Evolutionary conservation across 2,329 filamentous ascomycete genomes (phyloP), one percentile per base, ranked within the genome.

Genomic region (Fusarium xyrophilum): DNA sequence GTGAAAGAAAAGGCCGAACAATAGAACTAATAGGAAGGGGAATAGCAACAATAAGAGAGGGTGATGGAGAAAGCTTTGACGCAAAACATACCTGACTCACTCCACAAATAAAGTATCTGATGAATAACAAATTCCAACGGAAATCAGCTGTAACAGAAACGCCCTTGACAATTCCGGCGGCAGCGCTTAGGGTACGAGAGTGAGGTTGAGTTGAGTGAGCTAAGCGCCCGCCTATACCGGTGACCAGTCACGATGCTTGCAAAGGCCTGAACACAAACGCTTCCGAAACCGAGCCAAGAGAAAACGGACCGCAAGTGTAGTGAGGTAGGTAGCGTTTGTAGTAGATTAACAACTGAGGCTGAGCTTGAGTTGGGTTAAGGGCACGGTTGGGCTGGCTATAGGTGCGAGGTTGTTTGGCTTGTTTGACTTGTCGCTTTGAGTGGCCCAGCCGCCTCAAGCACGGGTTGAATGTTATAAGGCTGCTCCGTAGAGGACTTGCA

Each of bases 11-110:
- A n/a, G 27, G 36, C 35, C 53, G 56, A 57, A 71, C 60, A 74
- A 69, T 61, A 60, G 56, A 59, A 63, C 43, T n/a, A 63, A 63
- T 56, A 56, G 43, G 61, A 60, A 50, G 52, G 65, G 65, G 62
- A 53, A 63, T 60, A 65, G 68, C 53, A 56, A 71, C 72, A 75
- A 75, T 75, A 75, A 74, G 64, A 71, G 58, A 44, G 51, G 42
- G 54, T 63, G 66, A 67, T 58, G 63, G 60, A 54, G 56, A 63
- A 52, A 68, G 46, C 55, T 54, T 21, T 28, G 39, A 27, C 38
- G 39, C 35, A 50, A 60, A 50, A 62, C 73, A 56, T 54, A 75
- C 70, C 63, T 71, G 57, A 59, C 46, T 64, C 65, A 68, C 71
- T 70, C 67, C 69, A 73, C 69, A 66, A 69, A 55, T 54, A 47